Conservation (phyloP, 257 asterid species). For the Ehretia macrophylla region DNA sequence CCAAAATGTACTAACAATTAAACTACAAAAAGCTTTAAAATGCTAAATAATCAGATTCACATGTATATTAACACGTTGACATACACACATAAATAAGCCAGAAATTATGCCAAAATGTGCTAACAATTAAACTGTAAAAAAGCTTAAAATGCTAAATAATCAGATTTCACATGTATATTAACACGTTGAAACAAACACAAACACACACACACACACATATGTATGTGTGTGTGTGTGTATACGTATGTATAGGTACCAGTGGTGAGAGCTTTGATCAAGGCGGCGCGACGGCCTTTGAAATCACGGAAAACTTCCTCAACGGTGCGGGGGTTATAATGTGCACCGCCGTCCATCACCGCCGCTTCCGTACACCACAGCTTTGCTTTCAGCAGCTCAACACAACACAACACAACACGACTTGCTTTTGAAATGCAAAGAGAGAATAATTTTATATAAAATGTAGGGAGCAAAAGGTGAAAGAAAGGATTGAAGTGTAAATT, state of each 20-base stretch:
- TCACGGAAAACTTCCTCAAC: conserved; percentile 26
- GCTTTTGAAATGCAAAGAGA: not conserved
- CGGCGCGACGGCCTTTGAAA: conserved; percentile 22
- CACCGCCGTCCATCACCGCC: conserved; percentile 21
- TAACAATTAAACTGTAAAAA: not conserved
- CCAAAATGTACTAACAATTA: not conserved
- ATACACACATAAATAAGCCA: too few relatives aligned
- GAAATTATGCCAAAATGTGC: too few relatives aligned
- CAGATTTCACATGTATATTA: not conserved
- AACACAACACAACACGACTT: too few relatives aligned
- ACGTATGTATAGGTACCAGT: conserved; percentile 5
- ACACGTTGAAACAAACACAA: not conserved
- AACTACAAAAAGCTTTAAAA: not conserved
- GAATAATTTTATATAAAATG: too few relatives aligned
- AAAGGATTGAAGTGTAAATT: not conserved
- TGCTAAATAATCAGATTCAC: not conserved
- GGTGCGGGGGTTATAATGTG: conserved; percentile 26
- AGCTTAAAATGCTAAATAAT: not conserved
- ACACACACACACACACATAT: not conserved
- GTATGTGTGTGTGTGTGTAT: too few relatives aligned
- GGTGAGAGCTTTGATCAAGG: conserved; percentile 30
- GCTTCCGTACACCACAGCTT: conserved; percentile 1
- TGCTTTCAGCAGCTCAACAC: not conserved
- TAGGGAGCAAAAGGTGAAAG: not conserved
- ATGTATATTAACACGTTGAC: too few relatives aligned